Percentiles rank a stretch among this genome's conserved stretches.
phyloP scores from a whole-genome alignment of 2,329 filamentous ascomycete species.

The Paraconiothyrium sp. region DNA sequence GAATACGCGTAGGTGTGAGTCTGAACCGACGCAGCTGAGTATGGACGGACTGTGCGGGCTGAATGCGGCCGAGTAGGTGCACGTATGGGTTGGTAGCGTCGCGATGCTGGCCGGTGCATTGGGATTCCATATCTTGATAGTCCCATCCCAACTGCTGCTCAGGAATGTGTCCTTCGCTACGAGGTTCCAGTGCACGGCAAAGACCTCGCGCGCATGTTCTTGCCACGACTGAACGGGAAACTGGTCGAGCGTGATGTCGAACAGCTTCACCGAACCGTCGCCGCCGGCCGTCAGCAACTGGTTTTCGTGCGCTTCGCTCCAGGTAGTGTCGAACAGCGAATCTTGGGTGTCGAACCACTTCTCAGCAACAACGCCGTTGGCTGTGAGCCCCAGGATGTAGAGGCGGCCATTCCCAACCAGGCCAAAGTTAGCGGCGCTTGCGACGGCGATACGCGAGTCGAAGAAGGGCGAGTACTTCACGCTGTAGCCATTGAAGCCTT shows the following conservation, averaged over 20 bases:
- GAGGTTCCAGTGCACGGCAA: conserved; percentile 91
- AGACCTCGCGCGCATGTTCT: conserved; percentile 92
- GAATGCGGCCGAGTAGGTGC: conserved; percentile 93
- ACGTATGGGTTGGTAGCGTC: conserved; percentile 90
- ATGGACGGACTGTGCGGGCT: conserved; percentile 87
- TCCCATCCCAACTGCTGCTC: conserved; percentile 95
- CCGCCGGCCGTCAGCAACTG: conserved; percentile 89
- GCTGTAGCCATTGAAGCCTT: conserved; percentile 94
- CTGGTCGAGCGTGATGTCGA: conserved; percentile 80
- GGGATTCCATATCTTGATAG: conserved; percentile 94
- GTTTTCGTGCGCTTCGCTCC: conserved; percentile 97
- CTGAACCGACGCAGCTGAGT: conserved; percentile 86
- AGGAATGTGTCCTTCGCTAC: conserved; percentile 90
- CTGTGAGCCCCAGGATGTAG: conserved; percentile 83
- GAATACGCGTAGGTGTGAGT: conserved; percentile 89
- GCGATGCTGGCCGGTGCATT: conserved; percentile 76
- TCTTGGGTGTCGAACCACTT: conserved; percentile 98
- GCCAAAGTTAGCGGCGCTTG: conserved; percentile 92
- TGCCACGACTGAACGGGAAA: conserved; percentile 93
- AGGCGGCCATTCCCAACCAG: conserved; percentile 95
- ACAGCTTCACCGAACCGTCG: conserved; percentile 94
- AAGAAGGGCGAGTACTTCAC: conserved; percentile 99
- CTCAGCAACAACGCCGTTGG: conserved; percentile 82
- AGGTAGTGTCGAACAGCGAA: conserved; percentile 91
- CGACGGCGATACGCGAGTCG: conserved; percentile 91